These are phyloP conservation scores for Citrus reticulata DNA, from an alignment of 345 rosid genomes.

Conservation along the genomic window DNA sequence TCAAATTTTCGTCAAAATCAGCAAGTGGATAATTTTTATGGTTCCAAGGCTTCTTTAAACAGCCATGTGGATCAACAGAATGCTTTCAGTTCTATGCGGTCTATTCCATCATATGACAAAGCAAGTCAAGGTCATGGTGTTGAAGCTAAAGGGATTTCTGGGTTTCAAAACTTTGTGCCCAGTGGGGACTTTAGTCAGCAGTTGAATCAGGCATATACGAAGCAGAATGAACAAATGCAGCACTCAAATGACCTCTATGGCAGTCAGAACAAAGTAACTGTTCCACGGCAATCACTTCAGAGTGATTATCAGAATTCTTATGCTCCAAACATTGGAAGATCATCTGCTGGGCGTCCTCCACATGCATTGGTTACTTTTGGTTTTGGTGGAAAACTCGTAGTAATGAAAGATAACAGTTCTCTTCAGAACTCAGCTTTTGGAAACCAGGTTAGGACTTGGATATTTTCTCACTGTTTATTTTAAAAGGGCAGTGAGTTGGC, in stretches of 20 bases:
- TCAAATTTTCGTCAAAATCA: constrained; percentile 45
- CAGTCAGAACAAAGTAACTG: constrained; percentile 40
- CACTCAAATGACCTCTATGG: constrained; percentile 48
- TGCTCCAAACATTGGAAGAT: constrained; percentile 54
- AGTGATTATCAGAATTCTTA: constrained; percentile 52
- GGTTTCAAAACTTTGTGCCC: constrained; percentile 41
- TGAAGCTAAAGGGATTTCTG: constrained; percentile 52
- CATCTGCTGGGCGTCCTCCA: constrained; percentile 94
- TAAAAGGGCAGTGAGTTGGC: background rate
- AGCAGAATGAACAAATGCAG: constrained; percentile 45
- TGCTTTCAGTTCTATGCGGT: constrained; percentile 28
- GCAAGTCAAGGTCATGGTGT: constrained; percentile 30
- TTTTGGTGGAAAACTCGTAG: constrained; percentile 88
- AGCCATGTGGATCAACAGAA: constrained; percentile 32
- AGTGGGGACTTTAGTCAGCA: constrained; percentile 41
- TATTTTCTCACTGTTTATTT: constrained; percentile 5
- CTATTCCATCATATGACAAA: constrained; percentile 34
- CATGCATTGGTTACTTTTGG: constrained; percentile 91
- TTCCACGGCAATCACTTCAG: constrained; percentile 50
- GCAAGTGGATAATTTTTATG: constrained; percentile 40
- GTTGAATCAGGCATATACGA: constrained; percentile 39
- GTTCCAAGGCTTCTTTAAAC: constrained; percentile 36
- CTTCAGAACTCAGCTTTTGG: constrained; percentile 52
- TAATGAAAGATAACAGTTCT: constrained; percentile 59
- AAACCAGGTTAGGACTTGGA: constrained; percentile 61